These are phyloP conservation scores for Monilinia fructicola DNA, from an alignment of 2,329 filamentous ascomycete species.

Conservation along the genomic window DNA sequence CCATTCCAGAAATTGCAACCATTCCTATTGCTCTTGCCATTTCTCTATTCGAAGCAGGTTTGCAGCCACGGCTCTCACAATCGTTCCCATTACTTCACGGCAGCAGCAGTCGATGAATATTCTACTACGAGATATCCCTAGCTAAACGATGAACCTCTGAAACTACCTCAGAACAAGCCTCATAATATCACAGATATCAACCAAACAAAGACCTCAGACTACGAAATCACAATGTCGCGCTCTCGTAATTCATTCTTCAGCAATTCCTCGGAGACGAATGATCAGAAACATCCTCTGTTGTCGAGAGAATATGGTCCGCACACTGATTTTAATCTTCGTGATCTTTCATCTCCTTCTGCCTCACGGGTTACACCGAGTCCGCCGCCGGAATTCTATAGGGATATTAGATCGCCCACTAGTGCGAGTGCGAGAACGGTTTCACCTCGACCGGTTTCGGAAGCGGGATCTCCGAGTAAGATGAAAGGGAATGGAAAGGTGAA, in stretches of 20 bases:
- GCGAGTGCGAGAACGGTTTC: conserved; percentile 5
- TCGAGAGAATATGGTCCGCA: background rate
- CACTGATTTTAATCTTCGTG: conserved; percentile 10
- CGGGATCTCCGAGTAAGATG: conserved; percentile 10
- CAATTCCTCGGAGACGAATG: conserved; percentile 2
- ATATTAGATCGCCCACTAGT: conserved; percentile 9
- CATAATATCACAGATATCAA: background rate
- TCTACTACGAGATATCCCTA: background rate
- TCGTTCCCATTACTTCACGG: background rate
- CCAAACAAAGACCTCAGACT: background rate
- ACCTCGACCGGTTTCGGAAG: background rate
- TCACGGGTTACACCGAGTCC: conserved; percentile 17
- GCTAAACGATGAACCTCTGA: background rate
- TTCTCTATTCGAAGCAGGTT: background rate
- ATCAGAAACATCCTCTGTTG: conserved; percentile 19
- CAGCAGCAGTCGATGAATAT: background rate
- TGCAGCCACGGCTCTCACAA: background rate
- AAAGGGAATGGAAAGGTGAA: conserved; percentile 2
- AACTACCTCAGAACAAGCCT: background rate
- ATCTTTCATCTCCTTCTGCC: conserved; percentile 17
- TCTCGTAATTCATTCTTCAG: conserved; percentile 18
- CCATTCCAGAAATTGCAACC: background rate
- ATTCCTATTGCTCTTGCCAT: background rate
- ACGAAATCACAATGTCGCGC: conserved; percentile 15
- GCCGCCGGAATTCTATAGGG: conserved; percentile 19